Percentiles rank a stretch among this genome's conserved stretches.
These are phyloP conservation scores for Colletotrichum gigasporum DNA, from an alignment of 2,329 filamentous ascomycete species.

Conservation along the genomic window DNA sequence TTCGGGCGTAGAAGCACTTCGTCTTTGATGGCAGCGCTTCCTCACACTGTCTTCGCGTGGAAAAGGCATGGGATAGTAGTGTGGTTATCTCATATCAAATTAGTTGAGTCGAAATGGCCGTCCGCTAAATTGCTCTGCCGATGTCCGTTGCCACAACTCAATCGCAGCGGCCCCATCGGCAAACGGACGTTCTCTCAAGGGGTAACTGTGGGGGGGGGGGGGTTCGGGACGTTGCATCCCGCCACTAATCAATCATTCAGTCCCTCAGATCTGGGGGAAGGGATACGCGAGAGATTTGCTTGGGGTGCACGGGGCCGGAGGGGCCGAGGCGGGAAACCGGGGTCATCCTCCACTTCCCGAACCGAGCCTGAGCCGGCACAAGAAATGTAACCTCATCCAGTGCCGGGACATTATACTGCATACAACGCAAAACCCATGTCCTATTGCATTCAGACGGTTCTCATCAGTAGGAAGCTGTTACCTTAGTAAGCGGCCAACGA, in stretches of 20 bases:
- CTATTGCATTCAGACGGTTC: not conserved
- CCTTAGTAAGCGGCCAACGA: not conserved
- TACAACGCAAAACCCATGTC: not conserved
- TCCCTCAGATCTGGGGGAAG: not conserved
- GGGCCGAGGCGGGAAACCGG: not conserved
- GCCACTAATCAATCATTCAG: no score
- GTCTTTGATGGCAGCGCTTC: not conserved
- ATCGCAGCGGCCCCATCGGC: conserved; percentile 15
- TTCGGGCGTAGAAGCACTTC: no score
- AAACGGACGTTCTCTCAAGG: not conserved
- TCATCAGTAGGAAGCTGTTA: not conserved
- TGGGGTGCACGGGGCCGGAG: conserved; percentile 19
- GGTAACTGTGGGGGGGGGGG: not conserved
- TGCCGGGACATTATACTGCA: not conserved
- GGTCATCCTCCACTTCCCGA: conserved; percentile 18
- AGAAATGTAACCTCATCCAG: not conserved
- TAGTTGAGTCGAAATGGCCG: not conserved
- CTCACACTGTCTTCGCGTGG: not conserved
- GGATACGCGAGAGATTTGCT: not conserved
- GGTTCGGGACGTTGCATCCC: not conserved
- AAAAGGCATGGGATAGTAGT: not conserved
- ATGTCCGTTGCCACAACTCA: not conserved
- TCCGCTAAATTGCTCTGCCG: not conserved
- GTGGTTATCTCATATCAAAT: not conserved
- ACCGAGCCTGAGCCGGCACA: conserved; percentile 9